These are phyloP conservation scores for Dimargaris xerosporica DNA, from an alignment of 192 early-diverging fungal genomes.

Conservation along the genomic window DNA sequence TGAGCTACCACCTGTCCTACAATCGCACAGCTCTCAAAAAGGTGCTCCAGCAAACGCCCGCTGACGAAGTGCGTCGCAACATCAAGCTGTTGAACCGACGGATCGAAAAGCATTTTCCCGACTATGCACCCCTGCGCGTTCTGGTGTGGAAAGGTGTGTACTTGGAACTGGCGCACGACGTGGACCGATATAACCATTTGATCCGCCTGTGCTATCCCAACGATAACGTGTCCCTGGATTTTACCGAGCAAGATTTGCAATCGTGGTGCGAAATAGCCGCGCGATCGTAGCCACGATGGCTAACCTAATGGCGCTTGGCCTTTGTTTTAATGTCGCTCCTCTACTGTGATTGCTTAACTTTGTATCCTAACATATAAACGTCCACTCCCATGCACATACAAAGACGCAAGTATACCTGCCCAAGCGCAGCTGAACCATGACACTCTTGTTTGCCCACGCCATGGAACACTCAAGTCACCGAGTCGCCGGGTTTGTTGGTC, in stretches of 20 bases:
- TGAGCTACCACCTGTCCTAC: slow-evolving; percentile 64
- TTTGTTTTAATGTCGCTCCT: too few species aligned
- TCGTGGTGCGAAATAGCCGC: slow-evolving; percentile 15
- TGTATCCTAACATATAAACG: too few species aligned
- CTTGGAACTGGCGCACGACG: slow-evolving; percentile 64
- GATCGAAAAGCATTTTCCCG: slow-evolving; percentile 88
- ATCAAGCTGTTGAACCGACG: slow-evolving; percentile 72
- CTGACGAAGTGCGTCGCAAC: slow-evolving; percentile 52
- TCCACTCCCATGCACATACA: too few species aligned
- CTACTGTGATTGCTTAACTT: too few species aligned
- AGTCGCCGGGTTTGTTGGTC: too few species aligned
- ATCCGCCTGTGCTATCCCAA: slow-evolving; percentile 80
- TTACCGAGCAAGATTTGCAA: slow-evolving; percentile 40
- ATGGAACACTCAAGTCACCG: too few species aligned
- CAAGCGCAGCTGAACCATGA: too few species aligned
- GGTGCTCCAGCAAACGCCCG: slow-evolving; percentile 67
- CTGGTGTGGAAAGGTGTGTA: slow-evolving; percentile 86
- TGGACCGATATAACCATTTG: slow-evolving; percentile 65
- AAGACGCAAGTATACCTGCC: too few species aligned
- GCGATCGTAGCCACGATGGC: too few species aligned
- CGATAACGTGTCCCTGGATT: slow-evolving; percentile 63
- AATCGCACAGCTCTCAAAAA: slow-evolving; percentile 75
- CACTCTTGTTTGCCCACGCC: too few species aligned
- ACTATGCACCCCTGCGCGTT: slow-evolving; percentile 65
- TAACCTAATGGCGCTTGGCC: too few species aligned